Base-by-base conservation (phyloP, 768 basidiomycete genomes). In the Lactarius deliciosus region DNA sequence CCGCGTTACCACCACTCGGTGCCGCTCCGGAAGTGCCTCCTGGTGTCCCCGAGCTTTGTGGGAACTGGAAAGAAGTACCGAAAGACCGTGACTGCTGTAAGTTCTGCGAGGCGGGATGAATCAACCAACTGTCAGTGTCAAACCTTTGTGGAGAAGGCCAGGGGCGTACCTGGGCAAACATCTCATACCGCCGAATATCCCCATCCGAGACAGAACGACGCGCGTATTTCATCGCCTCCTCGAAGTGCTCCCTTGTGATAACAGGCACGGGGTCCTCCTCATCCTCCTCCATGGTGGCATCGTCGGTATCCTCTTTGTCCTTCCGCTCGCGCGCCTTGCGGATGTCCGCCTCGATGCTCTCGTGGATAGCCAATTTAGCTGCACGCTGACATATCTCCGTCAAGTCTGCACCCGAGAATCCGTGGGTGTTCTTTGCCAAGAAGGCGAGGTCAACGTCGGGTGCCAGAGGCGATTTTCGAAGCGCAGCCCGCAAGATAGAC, bases 351-450 rank as follows among this genome's bases (percentile, higher is more conserved):
- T 98, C 96, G 72, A 99, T 99, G 64, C 89, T 91, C 77, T 91
- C 93, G 32, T 96, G 86, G 74, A 99, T 99, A 1, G 96, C 96
- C 63, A 98, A 82, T 81, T 99, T 99, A 63, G 96, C 96, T 5
- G 97, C 90, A 60, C 97, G 88, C 78, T 98, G 96, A 76, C 96
- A 98, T 73, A 99, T 96, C 77, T 98, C 97, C n/a, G 96, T 96
- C 71, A 98, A 81, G 86, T 99, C 97, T 64, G 97, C 97, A 88
- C 97, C 97, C 74, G 96, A 98, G 87, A 90, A 99, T 15, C 97
- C 97, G 73, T 98, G 94, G 16, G 96, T 97, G 77, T 82, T 85
- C 86, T 90, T 96, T 62, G 96, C 85, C 69, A 99, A 82, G 88
- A 88, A 98, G 32, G 38, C 36, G 57, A 98, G 86, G 76, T 97